phyloP scores from a whole-genome alignment of 139 green algal species.

The Tetradesmus obliquus region DNA sequence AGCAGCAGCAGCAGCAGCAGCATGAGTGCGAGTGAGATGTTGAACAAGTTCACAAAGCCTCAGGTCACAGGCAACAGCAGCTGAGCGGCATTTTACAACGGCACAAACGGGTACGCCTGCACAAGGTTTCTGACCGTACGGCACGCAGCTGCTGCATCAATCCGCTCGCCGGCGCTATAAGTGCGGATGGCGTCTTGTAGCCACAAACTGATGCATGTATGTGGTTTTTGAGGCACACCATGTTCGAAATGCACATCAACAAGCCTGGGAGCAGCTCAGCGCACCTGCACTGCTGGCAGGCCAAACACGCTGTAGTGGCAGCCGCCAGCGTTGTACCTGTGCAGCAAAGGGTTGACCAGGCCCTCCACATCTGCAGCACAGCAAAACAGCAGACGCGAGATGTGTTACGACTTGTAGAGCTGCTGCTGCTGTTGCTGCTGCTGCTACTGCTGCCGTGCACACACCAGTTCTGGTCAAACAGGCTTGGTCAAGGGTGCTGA shows the following conservation, averaged over 20 bases:
- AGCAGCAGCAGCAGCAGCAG: not conserved
- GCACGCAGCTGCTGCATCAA: not conserved
- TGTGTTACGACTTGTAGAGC: not conserved
- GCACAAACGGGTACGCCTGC: not conserved
- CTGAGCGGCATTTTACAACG: not conserved
- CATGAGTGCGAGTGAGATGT: not conserved
- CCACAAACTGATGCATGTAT: not conserved
- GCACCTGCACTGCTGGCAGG: constrained; percentile 46
- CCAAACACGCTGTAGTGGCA: constrained; percentile 44
- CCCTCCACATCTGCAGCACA: constrained; percentile 55
- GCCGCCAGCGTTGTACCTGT: constrained; percentile 55
- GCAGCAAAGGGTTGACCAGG: constrained; percentile 66
- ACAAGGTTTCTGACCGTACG: no score
- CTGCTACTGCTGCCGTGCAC: no score
- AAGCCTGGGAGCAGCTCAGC: not conserved
- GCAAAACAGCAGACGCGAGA: not conserved
- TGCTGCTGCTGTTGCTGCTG: no score
- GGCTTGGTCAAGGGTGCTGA: no score
- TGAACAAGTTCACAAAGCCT: not conserved
- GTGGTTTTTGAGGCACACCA: not conserved
- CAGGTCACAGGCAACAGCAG: not conserved
- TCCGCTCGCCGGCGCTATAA: not conserved
- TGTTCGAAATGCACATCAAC: not conserved
- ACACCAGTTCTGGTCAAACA: no score
- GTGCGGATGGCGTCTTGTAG: not conserved